Conservation (phyloP, 2,329 filamentous ascomycete species). For the Calycina herbarum region DNA sequence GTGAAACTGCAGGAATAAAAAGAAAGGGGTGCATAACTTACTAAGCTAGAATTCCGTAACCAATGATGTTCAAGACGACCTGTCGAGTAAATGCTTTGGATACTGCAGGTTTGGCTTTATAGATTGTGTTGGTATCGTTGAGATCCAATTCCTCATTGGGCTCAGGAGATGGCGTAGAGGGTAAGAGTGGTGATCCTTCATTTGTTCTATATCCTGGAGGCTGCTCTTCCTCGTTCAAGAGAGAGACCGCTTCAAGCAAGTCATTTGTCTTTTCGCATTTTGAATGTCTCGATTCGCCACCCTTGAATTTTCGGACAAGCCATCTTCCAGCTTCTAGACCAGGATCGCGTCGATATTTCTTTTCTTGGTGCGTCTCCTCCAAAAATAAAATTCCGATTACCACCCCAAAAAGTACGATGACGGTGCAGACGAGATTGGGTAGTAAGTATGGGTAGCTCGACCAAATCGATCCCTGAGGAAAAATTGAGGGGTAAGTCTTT, state of each 20-base stretch:
- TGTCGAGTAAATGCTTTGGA: constrained; percentile 76
- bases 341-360: constrained; percentile 72
- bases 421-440: constrained; percentile 85
- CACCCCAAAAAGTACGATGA: constrained; percentile 75
- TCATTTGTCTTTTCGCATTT: constrained; percentile 41
- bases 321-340: constrained; percentile 76
- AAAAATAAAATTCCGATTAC: constrained; percentile 80
- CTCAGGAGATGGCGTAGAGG: constrained; percentile 39
- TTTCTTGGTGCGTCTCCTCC: constrained; percentile 88
- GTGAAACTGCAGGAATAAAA: constrained; percentile 17
- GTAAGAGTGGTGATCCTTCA: constrained; percentile 53
- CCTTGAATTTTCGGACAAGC: constrained; percentile 50
- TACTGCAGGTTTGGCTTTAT: constrained; percentile 41
- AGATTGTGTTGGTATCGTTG: constrained; percentile 27
- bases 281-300: constrained; percentile 35
- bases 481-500: constrained; percentile 74
- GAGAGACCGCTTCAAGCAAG: constrained; percentile 50
- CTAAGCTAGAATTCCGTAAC: constrained; percentile 93
- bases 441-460: constrained; percentile 86
- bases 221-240: constrained; percentile 61
- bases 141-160: constrained; percentile 43
- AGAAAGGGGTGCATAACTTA: constrained; percentile 52
- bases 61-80: constrained; percentile 82
- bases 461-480: constrained; percentile 74
- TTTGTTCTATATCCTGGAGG: constrained; percentile 69